These are phyloP conservation scores for Citrus australasica DNA, from an alignment of 345 rosid species.

Conservation along the genomic window DNA sequence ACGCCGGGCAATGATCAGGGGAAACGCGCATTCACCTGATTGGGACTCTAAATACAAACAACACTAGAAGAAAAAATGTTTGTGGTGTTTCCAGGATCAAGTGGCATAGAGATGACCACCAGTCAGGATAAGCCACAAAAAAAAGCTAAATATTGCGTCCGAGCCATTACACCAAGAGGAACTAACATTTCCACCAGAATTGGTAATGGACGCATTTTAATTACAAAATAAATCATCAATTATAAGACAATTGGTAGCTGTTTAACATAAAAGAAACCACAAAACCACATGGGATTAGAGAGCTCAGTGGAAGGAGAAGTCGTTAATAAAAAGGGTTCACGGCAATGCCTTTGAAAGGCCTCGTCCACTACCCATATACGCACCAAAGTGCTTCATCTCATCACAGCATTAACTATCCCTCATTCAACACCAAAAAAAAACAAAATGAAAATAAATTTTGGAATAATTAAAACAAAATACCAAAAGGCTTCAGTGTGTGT, in stretches of 20 bases:
- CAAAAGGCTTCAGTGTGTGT: constrained; percentile 94
- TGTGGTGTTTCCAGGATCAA: constrained; percentile 89
- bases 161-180: constrained; percentile 92
- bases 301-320: constrained; percentile 99
- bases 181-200: constrained; percentile 63
- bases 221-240: too few relatives aligned
- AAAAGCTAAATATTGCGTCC: constrained; percentile 48
- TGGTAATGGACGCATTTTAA: constrained; percentile 80
- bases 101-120: constrained; percentile 28
- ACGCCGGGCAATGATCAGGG: too few relatives aligned
- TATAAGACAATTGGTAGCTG: background rate
- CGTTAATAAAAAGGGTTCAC: constrained; percentile 74
- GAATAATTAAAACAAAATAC: background rate
- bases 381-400: constrained; percentile 56
- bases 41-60: too few relatives aligned
- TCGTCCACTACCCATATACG: constrained; percentile 83
- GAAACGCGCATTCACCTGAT: too few relatives aligned
- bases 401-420: constrained; percentile 49
- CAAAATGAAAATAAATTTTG: too few relatives aligned
- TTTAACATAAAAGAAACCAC: background rate
- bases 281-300: background rate
- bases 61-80: constrained; percentile 13
- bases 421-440: background rate
- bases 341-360: constrained; percentile 36
- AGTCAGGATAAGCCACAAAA: constrained; percentile 79